phyloP scores from a whole-genome alignment of 202 grass and related monocot genomes.

The Zoysia matrella region DNA sequence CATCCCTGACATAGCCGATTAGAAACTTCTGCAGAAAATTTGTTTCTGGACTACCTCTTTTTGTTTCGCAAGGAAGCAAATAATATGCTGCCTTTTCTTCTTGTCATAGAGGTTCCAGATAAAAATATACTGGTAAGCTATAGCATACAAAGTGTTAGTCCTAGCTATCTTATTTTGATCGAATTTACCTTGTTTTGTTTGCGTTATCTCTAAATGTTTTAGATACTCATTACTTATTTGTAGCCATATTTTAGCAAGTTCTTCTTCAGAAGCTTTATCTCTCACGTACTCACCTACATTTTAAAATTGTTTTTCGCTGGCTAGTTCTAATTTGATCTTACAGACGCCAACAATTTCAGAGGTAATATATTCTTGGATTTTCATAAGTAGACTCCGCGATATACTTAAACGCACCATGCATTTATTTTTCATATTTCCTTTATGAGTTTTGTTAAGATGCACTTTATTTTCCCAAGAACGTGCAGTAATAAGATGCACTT shows the following conservation, averaged over 20 bases:
- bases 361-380: too few relatives aligned
- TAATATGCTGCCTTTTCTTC: neutral
- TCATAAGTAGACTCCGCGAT: too few relatives aligned
- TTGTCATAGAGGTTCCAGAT: neutral
- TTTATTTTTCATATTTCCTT: too few relatives aligned
- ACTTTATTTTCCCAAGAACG: too few relatives aligned
- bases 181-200: too few relatives aligned
- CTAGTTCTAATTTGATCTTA: too few relatives aligned
- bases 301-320: too few relatives aligned
- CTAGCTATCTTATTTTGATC: neutral
- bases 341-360: too few relatives aligned
- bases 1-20: constrained; percentile 2
- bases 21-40: neutral
- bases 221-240: neutral
- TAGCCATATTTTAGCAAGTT: neutral
- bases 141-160: neutral
- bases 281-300: too few relatives aligned
- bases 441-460: too few relatives aligned
- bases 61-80: neutral
- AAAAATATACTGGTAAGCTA: neutral
- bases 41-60: neutral
- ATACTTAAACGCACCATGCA: too few relatives aligned
- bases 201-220: neutral
- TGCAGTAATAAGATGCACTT: too few relatives aligned
- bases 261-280: neutral